phyloP scores from a whole-genome alignment of 768 basidiomycete species.

The Amanita inopinata region DNA sequence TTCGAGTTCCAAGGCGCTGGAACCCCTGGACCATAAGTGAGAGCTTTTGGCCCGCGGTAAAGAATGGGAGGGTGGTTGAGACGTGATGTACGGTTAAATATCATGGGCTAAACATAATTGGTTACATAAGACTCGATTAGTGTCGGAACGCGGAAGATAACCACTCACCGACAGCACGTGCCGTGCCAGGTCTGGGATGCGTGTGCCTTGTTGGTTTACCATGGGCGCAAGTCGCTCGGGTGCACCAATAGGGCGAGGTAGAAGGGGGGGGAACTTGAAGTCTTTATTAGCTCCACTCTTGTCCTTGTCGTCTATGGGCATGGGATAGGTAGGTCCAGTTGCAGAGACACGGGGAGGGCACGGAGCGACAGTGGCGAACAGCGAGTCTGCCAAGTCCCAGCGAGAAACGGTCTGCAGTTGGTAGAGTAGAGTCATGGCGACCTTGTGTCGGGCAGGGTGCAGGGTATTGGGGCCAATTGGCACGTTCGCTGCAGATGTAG shows the following conservation, averaged over 20 bases:
- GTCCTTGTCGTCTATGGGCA: conserved; percentile 30
- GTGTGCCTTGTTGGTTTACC: conserved; percentile 51
- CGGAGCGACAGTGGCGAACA: conserved; percentile 50
- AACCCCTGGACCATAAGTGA: conserved; percentile 38
- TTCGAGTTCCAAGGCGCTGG: conserved; percentile 46
- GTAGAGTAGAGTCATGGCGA: conserved; percentile 61
- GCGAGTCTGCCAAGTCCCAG: conserved; percentile 60
- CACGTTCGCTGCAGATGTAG: background rate
- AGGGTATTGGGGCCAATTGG: conserved; percentile 8
- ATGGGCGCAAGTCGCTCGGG: conserved; percentile 51
- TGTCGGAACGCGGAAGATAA: background rate
- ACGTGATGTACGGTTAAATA: conserved; percentile 50
- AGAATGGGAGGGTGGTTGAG: conserved; percentile 60
- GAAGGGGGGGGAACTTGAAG: conserved; percentile 41
- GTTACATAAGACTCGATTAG: conserved; percentile 5
- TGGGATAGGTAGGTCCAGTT: conserved; percentile 59
- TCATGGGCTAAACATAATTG: conserved; percentile 32
- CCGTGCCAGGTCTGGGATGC: conserved; percentile 59
- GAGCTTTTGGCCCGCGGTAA: conserved; percentile 36
- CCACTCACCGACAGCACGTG: conserved; percentile 54
- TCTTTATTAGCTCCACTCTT: conserved; percentile 35
- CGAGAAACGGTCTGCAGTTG: conserved; percentile 47
- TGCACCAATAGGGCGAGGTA: conserved; percentile 33
- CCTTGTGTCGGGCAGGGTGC: conserved; percentile 42
- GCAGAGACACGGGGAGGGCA: conserved; percentile 51